Evolutionary conservation across 1,139 yeast species (phyloP), one percentile per base, ranked within the genome.

Genomic region (Cylindricascospora bacillispora): DNA sequence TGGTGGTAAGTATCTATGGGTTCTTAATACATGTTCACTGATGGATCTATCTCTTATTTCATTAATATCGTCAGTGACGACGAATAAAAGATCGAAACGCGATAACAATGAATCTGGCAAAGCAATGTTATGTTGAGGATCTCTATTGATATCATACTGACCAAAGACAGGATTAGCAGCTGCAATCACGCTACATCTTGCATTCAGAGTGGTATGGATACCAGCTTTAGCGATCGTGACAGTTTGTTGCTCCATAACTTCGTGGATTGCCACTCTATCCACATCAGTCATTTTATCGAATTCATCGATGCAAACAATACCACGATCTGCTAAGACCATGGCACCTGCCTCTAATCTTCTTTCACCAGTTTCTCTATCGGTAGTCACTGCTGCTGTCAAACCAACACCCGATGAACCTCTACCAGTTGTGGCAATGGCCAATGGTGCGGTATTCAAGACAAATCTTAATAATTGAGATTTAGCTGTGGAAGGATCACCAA

Each of bases 351-450:
- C 98, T 41, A 89, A 63, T 45, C 94, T 70, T 51, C 97, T 68
- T 60, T 89, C 99, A 31, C 98, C 98, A 1, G 98, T 89, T 56
- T 89, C 98, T 48, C 78, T 78, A 56, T 89, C 99, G 3, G 89
- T 73, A 3, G 97, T 86, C 4, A 89, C 99, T 0, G 99, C 98
- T 10, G 99, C 99, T 0, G 99, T 89, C 50, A 89, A 70, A 80
- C 98, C 99, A 28, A 92, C 99, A 57, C 98, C 99, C 0, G 98
- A 86, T 11, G 97, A 86, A 37, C 98, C 99, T 56, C 95, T 74
- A 63, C 99, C 99, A 1, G 99, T 92, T 1, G 99, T 92, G 16
- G 98, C 95, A 46, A 89, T 86, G 2, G 98, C 98, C 45, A 89
- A 64, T 2, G 93, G 67, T 0, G 98, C 98, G 0, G 97, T 89